These are phyloP conservation scores for Volvox africanus DNA, from an alignment of 139 green algal genomes.

Conservation along the genomic window DNA sequence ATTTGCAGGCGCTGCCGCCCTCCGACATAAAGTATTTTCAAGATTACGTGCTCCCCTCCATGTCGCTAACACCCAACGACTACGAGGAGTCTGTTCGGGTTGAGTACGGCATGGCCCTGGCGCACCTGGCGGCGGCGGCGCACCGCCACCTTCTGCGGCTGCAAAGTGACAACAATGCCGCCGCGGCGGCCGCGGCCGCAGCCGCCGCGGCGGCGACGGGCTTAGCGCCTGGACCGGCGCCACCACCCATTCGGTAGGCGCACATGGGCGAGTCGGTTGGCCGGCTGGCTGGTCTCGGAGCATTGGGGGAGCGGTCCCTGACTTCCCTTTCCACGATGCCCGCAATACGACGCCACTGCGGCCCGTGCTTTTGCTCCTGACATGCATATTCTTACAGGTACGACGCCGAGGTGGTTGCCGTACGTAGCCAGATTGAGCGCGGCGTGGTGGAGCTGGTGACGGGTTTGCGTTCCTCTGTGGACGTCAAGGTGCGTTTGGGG, in stretches of 20 bases:
- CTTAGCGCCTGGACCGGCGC: background rate
- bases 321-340: too few relatives aligned
- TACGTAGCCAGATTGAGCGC: slow-evolving; percentile 74
- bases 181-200: slow-evolving; percentile 26
- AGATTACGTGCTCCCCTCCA: slow-evolving; percentile 94
- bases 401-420: slow-evolving; percentile 72
- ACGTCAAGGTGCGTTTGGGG: slow-evolving; percentile 60
- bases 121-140: slow-evolving; percentile 40
- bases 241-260: slow-evolving; percentile 32
- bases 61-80: slow-evolving; percentile 90
- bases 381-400: slow-evolving; percentile 38
- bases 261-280: background rate
- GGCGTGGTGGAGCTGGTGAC: slow-evolving; percentile 88
- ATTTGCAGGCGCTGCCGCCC: slow-evolving; percentile 49
- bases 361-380: too few relatives aligned
- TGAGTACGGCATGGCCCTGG: slow-evolving; percentile 67
- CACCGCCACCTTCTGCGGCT: slow-evolving; percentile 75
- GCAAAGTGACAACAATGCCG: slow-evolving; percentile 64
- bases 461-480: slow-evolving; percentile 62
- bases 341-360: too few relatives aligned
- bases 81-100: slow-evolving; percentile 89
- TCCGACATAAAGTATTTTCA: slow-evolving; percentile 86
- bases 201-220: slow-evolving; percentile 12
- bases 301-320: too few relatives aligned
- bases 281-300: background rate